These are phyloP conservation scores for Neocatenulostroma microsporum DNA, from an alignment of 2,329 filamentous ascomycete species.

Conservation along the genomic window DNA sequence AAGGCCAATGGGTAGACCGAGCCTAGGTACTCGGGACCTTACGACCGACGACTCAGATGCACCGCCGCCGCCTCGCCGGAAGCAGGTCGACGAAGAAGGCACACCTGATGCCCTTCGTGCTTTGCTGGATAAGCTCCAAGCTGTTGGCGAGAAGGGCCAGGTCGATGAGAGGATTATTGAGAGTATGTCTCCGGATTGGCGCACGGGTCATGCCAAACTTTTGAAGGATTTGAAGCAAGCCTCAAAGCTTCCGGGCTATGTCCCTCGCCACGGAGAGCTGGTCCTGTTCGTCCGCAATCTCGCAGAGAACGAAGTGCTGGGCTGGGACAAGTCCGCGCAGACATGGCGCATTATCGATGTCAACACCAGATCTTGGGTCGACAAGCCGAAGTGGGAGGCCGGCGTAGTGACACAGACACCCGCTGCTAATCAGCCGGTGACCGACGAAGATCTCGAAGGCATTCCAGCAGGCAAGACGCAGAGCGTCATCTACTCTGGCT, in stretches of 20 bases:
- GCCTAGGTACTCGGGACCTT: too few species aligned
- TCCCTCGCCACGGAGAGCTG: slow-evolving; percentile 50
- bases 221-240: slow-evolving; percentile 36
- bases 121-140: slow-evolving; percentile 42
- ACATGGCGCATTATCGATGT: slow-evolving; percentile 17
- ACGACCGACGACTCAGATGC: slow-evolving; percentile 3
- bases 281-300: slow-evolving; percentile 45
- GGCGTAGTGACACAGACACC: slow-evolving; percentile 49
- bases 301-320: slow-evolving; percentile 22
- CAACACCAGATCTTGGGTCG: slow-evolving; percentile 8
- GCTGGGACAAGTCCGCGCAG: slow-evolving; percentile 20
- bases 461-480: slow-evolving; percentile 33
- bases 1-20: background rate
- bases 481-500: slow-evolving; percentile 45
- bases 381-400: slow-evolving; percentile 47
- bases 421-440: slow-evolving; percentile 32
- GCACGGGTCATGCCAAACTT: slow-evolving; percentile 41
- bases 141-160: slow-evolving; percentile 21
- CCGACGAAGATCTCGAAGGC: slow-evolving; percentile 40
- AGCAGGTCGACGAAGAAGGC: slow-evolving; percentile 43
- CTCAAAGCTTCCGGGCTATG: slow-evolving; percentile 40
- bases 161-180: slow-evolving; percentile 44
- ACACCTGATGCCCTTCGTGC: slow-evolving; percentile 47
- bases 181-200: slow-evolving; percentile 49
- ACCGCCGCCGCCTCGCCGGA: slow-evolving; percentile 7